phyloP scores from a whole-genome alignment of 2,329 filamentous ascomycete species.

The Aspergillus sp. region DNA sequence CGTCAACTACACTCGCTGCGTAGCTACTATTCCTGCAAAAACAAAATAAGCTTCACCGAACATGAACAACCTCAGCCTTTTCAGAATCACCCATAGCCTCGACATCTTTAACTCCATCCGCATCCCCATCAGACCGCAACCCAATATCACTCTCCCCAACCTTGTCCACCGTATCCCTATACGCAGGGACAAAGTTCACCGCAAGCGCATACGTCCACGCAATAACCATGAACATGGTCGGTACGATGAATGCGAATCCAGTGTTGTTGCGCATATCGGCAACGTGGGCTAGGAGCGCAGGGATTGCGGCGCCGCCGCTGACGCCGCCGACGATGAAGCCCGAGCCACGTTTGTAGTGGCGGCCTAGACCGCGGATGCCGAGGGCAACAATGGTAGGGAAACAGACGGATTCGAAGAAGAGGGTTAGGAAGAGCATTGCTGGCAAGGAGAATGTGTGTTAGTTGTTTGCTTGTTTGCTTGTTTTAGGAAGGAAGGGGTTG shows the following conservation, averaged over 20 bases:
- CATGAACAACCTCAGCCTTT: conserved; percentile 11
- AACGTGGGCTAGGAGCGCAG: conserved; percentile 68
- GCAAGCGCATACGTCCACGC: conserved; percentile 58
- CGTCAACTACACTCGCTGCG: not conserved
- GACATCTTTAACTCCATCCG: conserved; percentile 10
- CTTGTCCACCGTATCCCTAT: conserved; percentile 62
- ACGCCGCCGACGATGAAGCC: conserved; percentile 73
- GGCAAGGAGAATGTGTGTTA: not conserved
- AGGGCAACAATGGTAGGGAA: conserved; percentile 82
- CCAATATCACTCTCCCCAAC: conserved; percentile 50
- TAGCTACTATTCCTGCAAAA: not conserved
- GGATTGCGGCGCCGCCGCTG: conserved; percentile 70
- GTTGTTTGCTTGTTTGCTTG: not conserved
- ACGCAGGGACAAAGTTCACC: conserved; percentile 67
- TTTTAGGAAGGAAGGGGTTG: no score
- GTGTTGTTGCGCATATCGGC: conserved; percentile 64
- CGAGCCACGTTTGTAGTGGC: conserved; percentile 74
- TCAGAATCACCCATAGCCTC: conserved; percentile 7
- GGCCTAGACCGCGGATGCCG: conserved; percentile 72
- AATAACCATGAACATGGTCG: conserved; percentile 59
- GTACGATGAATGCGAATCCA: conserved; percentile 65
- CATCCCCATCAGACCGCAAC: not conserved
- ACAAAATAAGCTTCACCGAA: not conserved
- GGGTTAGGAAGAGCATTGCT: conserved; percentile 64
- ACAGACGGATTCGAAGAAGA: conserved; percentile 79